Conservation (phyloP, 805 yeast species). For the Yarrowia porcina region DNA sequence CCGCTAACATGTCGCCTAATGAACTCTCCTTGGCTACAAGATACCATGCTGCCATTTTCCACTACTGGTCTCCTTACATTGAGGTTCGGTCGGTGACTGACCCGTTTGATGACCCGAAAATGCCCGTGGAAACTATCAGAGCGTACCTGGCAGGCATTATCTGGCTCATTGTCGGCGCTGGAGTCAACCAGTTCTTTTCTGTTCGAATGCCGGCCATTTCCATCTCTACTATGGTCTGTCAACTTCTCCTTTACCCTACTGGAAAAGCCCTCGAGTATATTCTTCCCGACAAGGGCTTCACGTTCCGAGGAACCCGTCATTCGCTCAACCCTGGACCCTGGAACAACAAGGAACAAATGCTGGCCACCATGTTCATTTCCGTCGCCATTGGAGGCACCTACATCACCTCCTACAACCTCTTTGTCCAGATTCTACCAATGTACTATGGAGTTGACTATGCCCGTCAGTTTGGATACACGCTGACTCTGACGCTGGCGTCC, state of each 20-base stretch:
- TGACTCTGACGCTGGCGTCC: conserved; percentile 46
- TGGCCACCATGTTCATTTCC: conserved; percentile 45
- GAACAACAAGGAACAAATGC: conserved; percentile 62
- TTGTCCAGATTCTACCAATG: conserved; percentile 37
- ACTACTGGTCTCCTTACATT: conserved; percentile 51
- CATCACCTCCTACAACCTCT: conserved; percentile 27
- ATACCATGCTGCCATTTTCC: conserved; percentile 43
- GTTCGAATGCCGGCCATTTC: conserved; percentile 53
- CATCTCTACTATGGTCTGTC: conserved; percentile 46
- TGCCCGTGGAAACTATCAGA: conserved; percentile 49
- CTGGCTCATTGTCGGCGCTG: conserved; percentile 54
- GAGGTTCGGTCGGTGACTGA: conserved; percentile 56
- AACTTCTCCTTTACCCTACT: conserved; percentile 49
- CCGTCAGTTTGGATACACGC: conserved; percentile 43
- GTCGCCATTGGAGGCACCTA: conserved; percentile 38
- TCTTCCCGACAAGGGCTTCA: conserved; percentile 50
- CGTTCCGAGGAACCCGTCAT: conserved; percentile 41
- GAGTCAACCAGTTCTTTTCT: conserved; percentile 55
- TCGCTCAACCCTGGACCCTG: conserved; percentile 62
- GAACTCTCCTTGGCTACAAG: neutral
- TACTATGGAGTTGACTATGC: conserved; percentile 38
- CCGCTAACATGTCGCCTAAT: conserved; percentile 10
- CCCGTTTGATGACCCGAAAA: conserved; percentile 47
- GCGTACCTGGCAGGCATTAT: conserved; percentile 40
- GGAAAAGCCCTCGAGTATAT: conserved; percentile 45